Conservation (phyloP, 495 filamentous ascomycete genomes). For the Neurospora sp. region DNA sequence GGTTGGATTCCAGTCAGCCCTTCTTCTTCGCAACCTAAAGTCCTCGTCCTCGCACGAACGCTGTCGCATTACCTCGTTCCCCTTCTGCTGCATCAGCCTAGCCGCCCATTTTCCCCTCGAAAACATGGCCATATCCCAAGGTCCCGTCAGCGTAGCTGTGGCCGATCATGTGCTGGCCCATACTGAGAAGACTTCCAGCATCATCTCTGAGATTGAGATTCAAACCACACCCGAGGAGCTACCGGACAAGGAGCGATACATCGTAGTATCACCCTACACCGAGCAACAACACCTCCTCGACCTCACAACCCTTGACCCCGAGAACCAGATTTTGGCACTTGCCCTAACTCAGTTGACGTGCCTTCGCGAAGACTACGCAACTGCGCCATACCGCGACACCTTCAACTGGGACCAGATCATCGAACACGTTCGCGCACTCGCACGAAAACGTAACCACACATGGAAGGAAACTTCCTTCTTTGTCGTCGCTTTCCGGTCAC, state of each 20-base stretch:
- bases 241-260: slow-evolving; percentile 19
- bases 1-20: not conserved
- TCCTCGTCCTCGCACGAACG: not conserved
- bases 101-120: not conserved
- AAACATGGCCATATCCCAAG: slow-evolving; percentile 13
- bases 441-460: slow-evolving; percentile 30
- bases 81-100: not conserved
- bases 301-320: slow-evolving; percentile 48
- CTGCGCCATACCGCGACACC: slow-evolving; percentile 56
- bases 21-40: not conserved
- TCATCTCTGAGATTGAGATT: slow-evolving; percentile 4
- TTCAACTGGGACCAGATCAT: slow-evolving; percentile 72
- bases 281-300: slow-evolving; percentile 59
- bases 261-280: slow-evolving; percentile 68
- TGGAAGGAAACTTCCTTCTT: slow-evolving; percentile 66
- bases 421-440: slow-evolving; percentile 38
- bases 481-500: slow-evolving; percentile 72
- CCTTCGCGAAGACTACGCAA: slow-evolving; percentile 62
- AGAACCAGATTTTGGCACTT: slow-evolving; percentile 59
- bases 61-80: not conserved
- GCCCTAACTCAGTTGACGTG: slow-evolving; percentile 55
- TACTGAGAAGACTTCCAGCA: slow-evolving; percentile 1
- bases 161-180: not conserved
- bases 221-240: not conserved
- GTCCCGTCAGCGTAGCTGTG: slow-evolving; percentile 4